Percentiles rank a stretch among this genome's conserved stretches.
phyloP scores from a whole-genome alignment of 73 alveolate species.

The Paraurostyla sp. region DNA sequence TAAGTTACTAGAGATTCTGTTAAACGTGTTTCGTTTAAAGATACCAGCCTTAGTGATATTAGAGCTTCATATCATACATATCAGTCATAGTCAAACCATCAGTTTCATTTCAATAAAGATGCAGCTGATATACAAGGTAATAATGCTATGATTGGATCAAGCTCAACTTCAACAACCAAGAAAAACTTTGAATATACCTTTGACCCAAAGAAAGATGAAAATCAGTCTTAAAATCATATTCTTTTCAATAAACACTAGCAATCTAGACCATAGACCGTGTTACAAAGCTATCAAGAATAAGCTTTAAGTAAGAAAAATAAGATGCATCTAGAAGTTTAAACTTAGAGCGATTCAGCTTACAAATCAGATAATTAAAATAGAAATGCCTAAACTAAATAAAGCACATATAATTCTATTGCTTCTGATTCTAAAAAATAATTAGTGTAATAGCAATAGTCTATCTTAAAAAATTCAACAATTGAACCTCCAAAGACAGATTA shows the following conservation, averaged over 20 bases:
- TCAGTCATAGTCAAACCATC: not conserved
- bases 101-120: constrained; percentile 18
- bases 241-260: not conserved
- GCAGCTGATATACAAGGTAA: not conserved
- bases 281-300: constrained; percentile 6
- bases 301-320: not conserved
- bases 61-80: too few relatives aligned
- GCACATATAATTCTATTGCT: too few relatives aligned
- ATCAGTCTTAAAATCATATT: too few relatives aligned
- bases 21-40: constrained; percentile 32
- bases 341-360: not conserved
- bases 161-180: too few relatives aligned
- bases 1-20: not conserved
- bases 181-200: constrained; percentile 32
- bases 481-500: not conserved
- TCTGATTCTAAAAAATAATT: too few relatives aligned
- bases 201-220: constrained; percentile 7
- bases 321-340: not conserved
- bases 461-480: constrained; percentile 8
- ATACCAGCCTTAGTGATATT: not conserved
- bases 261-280: not conserved
- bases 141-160: not conserved
- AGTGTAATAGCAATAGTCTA: not conserved
- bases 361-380: not conserved
- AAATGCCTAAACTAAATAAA: not conserved